Evolutionary conservation across 768 basidiomycete species (phyloP).

Genomic region (Leccinum uliginosum): DNA sequence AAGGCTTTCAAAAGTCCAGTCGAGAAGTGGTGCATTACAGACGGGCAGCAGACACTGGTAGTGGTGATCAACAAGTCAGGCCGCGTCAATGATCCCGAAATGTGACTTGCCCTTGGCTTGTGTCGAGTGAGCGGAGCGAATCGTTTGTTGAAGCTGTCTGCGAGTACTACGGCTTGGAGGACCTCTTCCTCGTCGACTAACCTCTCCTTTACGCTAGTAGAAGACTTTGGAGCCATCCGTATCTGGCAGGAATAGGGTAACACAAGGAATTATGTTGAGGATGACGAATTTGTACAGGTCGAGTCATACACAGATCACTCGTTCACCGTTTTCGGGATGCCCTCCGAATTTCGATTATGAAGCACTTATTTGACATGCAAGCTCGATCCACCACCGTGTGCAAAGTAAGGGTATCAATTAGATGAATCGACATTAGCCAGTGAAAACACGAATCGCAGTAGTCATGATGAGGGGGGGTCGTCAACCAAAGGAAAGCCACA

Average conservation of each 20-base stretch:
- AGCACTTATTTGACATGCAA: conserved; percentile 31
- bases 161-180: conserved; percentile 91
- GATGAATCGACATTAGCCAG: conserved; percentile 67
- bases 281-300: conserved; percentile 1
- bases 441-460: conserved; percentile 57
- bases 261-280: neutral
- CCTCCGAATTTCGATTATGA: conserved; percentile 28
- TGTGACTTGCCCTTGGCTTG: conserved; percentile 71
- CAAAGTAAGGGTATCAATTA: conserved; percentile 48
- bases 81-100: conserved; percentile 6
- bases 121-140: conserved; percentile 87
- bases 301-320: conserved; percentile 21
- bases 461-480: conserved; percentile 55
- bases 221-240: conserved; percentile 63
- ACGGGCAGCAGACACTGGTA: conserved; percentile 84
- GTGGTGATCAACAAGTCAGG: conserved; percentile 16
- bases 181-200: conserved; percentile 75
- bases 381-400: conserved; percentile 30
- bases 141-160: conserved; percentile 93
- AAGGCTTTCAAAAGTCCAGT: conserved; percentile 96
- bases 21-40: conserved; percentile 88
- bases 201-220: conserved; percentile 55
- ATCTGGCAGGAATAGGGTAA: neutral
- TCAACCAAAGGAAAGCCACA: conserved; percentile 50
- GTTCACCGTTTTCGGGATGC: neutral